phyloP scores from a whole-genome alignment of 148 eudicot species.

The Heliosperma pusillum region DNA sequence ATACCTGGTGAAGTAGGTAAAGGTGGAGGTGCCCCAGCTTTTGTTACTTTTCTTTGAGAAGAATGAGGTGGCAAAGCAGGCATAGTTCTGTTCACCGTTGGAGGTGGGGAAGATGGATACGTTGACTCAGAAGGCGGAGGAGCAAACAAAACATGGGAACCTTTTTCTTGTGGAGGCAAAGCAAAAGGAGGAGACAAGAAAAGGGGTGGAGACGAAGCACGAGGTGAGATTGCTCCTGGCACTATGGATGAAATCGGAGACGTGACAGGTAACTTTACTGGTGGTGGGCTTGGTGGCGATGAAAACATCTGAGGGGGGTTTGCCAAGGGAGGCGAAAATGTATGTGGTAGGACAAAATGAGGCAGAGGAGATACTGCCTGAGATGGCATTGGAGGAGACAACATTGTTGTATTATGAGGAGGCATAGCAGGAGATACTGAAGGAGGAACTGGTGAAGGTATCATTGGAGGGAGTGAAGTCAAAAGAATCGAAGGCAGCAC shows the following conservation, averaged over 20 bases:
- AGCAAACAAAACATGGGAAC: constrained; percentile 19
- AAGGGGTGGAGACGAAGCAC: constrained; percentile 27
- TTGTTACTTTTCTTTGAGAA: constrained; percentile 31
- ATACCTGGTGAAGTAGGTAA: constrained; percentile 47
- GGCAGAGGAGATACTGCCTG: constrained; percentile 23
- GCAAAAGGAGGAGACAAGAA: constrained; percentile 33
- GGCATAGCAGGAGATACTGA: constrained; percentile 19
- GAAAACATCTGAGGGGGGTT: constrained; percentile 20
- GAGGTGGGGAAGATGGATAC: constrained; percentile 31
- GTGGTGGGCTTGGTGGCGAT: constrained; percentile 30
- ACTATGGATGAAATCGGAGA: constrained; percentile 13
- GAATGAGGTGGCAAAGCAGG: constrained; percentile 33
- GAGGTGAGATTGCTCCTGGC: constrained; percentile 17
- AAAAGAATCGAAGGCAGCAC: constrained; percentile 3
- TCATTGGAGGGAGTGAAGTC: constrained; percentile 14
- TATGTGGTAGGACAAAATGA: constrained; percentile 15
- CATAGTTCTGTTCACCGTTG: constrained; percentile 21
- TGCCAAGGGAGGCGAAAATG: constrained; percentile 20
- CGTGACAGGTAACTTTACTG: constrained; percentile 13
- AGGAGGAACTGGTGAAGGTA: constrained; percentile 17
- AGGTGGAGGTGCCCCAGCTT: constrained; percentile 28
- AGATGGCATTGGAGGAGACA: constrained; percentile 20
- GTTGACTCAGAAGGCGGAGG: constrained; percentile 23
- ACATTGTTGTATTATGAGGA: constrained; percentile 24
- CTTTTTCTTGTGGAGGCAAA: constrained; percentile 28